Conservation (phyloP, 2,329 filamentous ascomycete genomes). For the Ceratocystis smalleyi region DNA sequence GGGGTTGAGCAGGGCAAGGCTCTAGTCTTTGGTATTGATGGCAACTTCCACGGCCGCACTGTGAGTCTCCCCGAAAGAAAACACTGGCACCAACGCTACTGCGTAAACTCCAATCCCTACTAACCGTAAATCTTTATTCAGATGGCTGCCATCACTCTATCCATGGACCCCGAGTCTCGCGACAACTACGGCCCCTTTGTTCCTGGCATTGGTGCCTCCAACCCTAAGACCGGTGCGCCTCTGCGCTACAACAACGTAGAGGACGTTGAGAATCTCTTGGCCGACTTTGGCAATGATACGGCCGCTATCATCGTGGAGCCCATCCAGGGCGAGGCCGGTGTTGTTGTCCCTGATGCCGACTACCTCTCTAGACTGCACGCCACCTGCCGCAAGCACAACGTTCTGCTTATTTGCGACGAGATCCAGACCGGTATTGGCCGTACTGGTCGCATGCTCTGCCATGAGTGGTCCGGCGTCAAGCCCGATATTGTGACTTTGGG, state of each 20-base stretch:
- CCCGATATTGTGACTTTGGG: conserved; percentile 88
- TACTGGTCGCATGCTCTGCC: conserved; percentile 85
- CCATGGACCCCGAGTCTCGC: conserved; percentile 84
- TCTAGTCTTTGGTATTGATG: conserved; percentile 64
- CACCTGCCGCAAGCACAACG: conserved; percentile 89
- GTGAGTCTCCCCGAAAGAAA: conserved; percentile 35
- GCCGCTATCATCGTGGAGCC: conserved; percentile 92
- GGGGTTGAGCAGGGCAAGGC: conserved; percentile 73
- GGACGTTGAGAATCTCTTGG: conserved; percentile 64
- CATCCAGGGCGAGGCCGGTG: conserved; percentile 93
- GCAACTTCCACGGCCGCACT: conserved; percentile 95
- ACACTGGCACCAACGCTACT: neutral
- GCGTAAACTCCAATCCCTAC: neutral
- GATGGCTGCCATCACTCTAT: conserved; percentile 92
- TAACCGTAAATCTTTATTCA: conserved; percentile 24
- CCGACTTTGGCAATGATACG: conserved; percentile 66
- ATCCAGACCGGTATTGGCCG: conserved; percentile 96
- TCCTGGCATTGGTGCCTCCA: conserved; percentile 64
- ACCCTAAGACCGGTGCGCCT: conserved; percentile 56
- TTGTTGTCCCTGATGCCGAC: conserved; percentile 81
- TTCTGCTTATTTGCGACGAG: conserved; percentile 92
- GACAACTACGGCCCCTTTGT: conserved; percentile 96
- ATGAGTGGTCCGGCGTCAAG: conserved; percentile 88
- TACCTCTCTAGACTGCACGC: conserved; percentile 68
- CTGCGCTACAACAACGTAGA: conserved; percentile 77